Percentiles rank a stretch among this genome's conserved stretches.
These are phyloP conservation scores for Colletotrichum neosansevieriae DNA, from an alignment of 2,329 filamentous ascomycete species.

Conservation along the genomic window DNA sequence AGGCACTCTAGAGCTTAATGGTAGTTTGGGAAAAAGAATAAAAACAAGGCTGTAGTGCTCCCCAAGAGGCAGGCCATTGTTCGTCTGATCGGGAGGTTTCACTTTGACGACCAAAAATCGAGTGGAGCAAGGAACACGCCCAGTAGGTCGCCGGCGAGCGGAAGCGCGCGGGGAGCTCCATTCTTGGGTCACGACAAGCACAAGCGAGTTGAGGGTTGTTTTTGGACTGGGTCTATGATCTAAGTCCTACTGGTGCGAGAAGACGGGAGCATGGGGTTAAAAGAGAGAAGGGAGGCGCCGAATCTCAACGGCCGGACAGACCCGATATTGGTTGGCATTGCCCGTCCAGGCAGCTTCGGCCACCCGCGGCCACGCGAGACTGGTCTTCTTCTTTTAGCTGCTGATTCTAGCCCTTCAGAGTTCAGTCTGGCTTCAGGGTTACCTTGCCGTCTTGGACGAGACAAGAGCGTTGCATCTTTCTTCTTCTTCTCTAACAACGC, in stretches of 20 bases:
- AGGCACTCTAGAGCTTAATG: not conserved
- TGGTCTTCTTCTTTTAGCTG: not conserved
- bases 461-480: too few species aligned
- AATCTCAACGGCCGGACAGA: too few species aligned
- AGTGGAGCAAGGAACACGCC: constrained; percentile 14
- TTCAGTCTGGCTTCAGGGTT: constrained; percentile 2
- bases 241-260: not conserved
- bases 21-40: not conserved
- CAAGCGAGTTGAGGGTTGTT: constrained; percentile 4
- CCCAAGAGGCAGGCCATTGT: not conserved
- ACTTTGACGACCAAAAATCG: constrained; percentile 18
- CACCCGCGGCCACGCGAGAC: not conserved
- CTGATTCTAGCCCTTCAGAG: not conserved
- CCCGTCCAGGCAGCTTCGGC: too few species aligned
- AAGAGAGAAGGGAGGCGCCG: too few species aligned
- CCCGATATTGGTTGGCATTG: too few species aligned
- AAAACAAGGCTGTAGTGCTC: not conserved
- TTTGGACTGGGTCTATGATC: not conserved
- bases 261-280: too few species aligned
- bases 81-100: constrained; percentile 15
- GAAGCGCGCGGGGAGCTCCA: constrained; percentile 8
- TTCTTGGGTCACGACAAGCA: not conserved
- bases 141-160: not conserved
- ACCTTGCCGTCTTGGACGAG: too few species aligned
- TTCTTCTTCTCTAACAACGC: constrained; percentile 11